These are phyloP conservation scores for Psilocybe cyanescens DNA, from an alignment of 768 basidiomycete species.

Conservation along the genomic window DNA sequence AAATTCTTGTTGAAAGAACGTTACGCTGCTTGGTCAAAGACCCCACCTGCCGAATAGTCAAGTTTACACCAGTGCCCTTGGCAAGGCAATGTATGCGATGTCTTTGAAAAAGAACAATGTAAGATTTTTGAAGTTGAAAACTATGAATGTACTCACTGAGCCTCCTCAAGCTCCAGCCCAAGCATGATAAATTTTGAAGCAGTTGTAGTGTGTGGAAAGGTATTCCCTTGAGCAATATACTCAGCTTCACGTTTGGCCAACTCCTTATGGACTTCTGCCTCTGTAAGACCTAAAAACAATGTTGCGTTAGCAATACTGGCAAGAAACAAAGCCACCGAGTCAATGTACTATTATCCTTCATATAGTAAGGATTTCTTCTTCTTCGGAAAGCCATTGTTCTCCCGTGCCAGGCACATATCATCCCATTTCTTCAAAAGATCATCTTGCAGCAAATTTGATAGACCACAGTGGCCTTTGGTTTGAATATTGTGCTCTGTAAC, in stretches of 20 bases:
- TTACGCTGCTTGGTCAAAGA: neutral
- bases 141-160: conserved; percentile 15
- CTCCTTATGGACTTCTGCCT: conserved; percentile 8
- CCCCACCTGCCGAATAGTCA: conserved; percentile 9
- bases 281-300: neutral
- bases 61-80: neutral
- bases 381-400: conserved; percentile 10
- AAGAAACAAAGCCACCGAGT: neutral
- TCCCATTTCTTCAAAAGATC: conserved; percentile 17
- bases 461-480: conserved; percentile 12
- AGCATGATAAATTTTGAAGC: conserved; percentile 16
- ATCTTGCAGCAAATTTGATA: conserved; percentile 9
- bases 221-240: neutral
- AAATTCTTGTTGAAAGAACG: neutral
- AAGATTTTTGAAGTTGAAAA: too few species aligned
- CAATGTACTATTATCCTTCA: neutral
- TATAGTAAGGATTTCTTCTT: conserved; percentile 9
- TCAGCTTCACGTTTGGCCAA: neutral
- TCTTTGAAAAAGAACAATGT: neutral
- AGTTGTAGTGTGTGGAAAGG: conserved; percentile 12
- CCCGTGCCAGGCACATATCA: conserved; percentile 17
- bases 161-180: conserved; percentile 21
- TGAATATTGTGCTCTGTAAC: conserved; percentile 19
- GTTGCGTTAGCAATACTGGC: neutral
- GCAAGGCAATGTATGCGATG: neutral